phyloP scores from a whole-genome alignment of 73 alveolate genomes.

The Paramecium primaurelia region DNA sequence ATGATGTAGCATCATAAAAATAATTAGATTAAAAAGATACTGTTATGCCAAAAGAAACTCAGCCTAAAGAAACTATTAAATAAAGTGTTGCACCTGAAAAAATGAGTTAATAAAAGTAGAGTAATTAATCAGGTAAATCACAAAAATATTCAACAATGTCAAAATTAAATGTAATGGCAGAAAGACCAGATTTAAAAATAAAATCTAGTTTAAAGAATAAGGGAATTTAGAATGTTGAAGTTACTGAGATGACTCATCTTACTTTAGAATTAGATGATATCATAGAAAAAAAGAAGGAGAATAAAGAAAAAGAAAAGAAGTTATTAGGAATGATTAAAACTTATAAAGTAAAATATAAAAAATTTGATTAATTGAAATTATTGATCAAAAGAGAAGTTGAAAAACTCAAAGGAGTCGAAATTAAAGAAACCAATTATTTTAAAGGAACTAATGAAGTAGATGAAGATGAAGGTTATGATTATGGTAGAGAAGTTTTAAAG shows the following conservation, averaged over 20 bases:
- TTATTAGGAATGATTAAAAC: conserved; percentile 8
- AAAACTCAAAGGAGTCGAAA: conserved; percentile 67
- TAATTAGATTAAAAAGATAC: not conserved
- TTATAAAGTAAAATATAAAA: not conserved
- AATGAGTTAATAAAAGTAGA: not conserved
- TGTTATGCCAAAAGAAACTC: not conserved
- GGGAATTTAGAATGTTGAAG: conserved; percentile 10
- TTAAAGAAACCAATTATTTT: conserved; percentile 74
- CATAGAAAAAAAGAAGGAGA: not conserved
- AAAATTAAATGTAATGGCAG: not conserved
- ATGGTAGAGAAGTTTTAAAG: conserved; percentile 82
- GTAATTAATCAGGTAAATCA: not conserved
- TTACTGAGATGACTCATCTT: not conserved
- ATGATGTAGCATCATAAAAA: not conserved
- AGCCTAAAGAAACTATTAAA: not conserved
- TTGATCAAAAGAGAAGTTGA: conserved; percentile 58
- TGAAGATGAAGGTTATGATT: conserved; percentile 73
- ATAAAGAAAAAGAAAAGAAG: conserved; percentile 19
- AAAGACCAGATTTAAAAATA: conserved; percentile 3
- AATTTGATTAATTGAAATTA: conserved; percentile 54
- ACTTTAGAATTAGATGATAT: not conserved
- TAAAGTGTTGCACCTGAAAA: not conserved
- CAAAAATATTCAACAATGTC: not conserved
- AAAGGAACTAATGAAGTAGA: conserved; percentile 70
- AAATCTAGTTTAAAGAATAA: not conserved